Percentiles rank a stretch among this genome's conserved stretches.
These are phyloP conservation scores for Phialocephala subalpina DNA, from an alignment of 2,329 filamentous ascomycete genomes.

Conservation along the genomic window DNA sequence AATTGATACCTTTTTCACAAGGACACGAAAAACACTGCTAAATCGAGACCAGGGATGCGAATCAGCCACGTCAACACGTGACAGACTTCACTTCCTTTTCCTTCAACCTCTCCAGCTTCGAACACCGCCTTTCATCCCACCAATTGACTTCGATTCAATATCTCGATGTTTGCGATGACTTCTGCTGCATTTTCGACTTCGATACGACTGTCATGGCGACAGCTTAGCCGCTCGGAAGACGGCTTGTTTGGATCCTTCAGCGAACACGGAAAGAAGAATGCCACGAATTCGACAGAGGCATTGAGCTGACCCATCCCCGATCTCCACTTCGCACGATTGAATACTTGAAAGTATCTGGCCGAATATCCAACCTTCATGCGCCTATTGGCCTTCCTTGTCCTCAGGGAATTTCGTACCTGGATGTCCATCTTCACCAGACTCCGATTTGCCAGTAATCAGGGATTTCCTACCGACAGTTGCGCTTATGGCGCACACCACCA, in stretches of 20 bases:
- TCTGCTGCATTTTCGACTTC: constrained; percentile 9
- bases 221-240: constrained; percentile 39
- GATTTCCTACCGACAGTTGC: constrained; percentile 32
- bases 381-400: constrained; percentile 17
- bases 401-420: constrained; percentile 30
- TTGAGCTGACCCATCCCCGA: constrained; percentile 14
- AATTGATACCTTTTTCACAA: neutral
- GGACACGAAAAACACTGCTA: neutral
- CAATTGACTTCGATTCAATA: constrained; percentile 6
- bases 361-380: neutral
- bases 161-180: neutral
- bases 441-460: constrained; percentile 36
- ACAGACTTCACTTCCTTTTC: neutral
- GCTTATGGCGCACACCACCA: constrained; percentile 38
- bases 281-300: constrained; percentile 25
- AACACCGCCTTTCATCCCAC: constrained; percentile 4
- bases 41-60: neutral
- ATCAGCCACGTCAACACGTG: constrained; percentile 11
- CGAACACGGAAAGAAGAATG: constrained; percentile 27
- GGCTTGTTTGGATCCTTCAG: constrained; percentile 30
- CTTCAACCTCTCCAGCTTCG: constrained; percentile 1
- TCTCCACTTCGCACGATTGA: constrained; percentile 18
- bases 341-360: constrained; percentile 16
- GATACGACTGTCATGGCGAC: constrained; percentile 18
- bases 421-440: constrained; percentile 25